A percentile compares a stretch with the other conserved stretches of the same genome.
Evolutionary conservation across 371 early-diverging fungal genomes (phyloP).

Genomic region (Syncephalis fuscata): DNA sequence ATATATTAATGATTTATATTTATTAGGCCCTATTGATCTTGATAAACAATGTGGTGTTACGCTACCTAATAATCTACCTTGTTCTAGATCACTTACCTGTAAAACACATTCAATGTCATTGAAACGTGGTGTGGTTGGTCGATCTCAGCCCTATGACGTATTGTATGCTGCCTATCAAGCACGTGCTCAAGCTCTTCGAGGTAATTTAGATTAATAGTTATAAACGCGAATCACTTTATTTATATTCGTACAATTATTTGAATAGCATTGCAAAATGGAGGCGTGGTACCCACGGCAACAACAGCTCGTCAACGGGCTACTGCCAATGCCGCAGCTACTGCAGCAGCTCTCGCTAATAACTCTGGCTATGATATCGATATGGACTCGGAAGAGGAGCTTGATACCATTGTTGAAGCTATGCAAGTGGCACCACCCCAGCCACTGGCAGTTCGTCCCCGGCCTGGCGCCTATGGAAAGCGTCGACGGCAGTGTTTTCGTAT

Average conservation of each 20-base stretch:
- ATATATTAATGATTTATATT: neutral
- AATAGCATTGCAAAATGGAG: too few species aligned
- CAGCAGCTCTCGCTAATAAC: too few species aligned
- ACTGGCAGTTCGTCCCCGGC: conserved; percentile 1
- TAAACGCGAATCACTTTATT: too few species aligned
- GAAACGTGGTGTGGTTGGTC: conserved; percentile 58
- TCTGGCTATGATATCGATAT: too few species aligned
- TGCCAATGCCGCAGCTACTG: too few species aligned
- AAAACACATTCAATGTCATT: conserved; percentile 73
- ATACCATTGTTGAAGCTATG: conserved; percentile 5
- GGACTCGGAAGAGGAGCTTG: conserved; percentile 5
- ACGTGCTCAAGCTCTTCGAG: neutral
- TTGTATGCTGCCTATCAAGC: conserved; percentile 46
- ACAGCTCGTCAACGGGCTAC: too few species aligned
- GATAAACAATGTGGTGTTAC: conserved; percentile 72
- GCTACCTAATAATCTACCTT: conserved; percentile 31
- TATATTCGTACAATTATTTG: too few species aligned
- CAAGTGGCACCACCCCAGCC: conserved; percentile 4
- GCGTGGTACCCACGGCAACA: too few species aligned
- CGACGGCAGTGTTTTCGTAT: too few species aligned
- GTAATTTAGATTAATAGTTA: too few species aligned
- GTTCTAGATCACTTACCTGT: conserved; percentile 66
- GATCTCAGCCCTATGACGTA: conserved; percentile 57
- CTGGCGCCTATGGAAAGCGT: neutral
- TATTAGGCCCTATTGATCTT: conserved; percentile 44